Conservation (phyloP, 495 filamentous ascomycete genomes). For the Pseudevernia furfuracea region DNA sequence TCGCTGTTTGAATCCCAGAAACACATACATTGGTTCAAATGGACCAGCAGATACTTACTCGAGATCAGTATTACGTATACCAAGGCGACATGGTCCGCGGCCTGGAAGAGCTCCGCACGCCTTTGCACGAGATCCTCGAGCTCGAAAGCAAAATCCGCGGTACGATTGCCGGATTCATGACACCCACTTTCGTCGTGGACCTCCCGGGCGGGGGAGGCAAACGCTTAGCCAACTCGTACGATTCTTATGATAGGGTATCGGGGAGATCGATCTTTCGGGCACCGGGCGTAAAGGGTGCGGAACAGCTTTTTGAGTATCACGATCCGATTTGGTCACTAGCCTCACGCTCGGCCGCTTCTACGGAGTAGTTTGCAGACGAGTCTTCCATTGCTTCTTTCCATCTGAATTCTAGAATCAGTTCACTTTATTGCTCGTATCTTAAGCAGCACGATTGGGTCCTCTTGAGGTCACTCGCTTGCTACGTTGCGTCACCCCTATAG, state of each 20-base stretch:
- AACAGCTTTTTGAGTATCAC: slow-evolving; percentile 48
- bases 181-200: slow-evolving; percentile 53
- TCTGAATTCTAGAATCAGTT: too few relatives aligned
- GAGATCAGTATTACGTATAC: slow-evolving; percentile 48
- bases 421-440: too few relatives aligned
- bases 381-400: too few relatives aligned
- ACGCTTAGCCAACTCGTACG: slow-evolving; percentile 43
- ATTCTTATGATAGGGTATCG: slow-evolving; percentile 42
- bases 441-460: too few relatives aligned
- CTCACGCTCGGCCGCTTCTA: too few relatives aligned
- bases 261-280: slow-evolving; percentile 48
- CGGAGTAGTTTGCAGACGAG: too few relatives aligned
- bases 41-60: neutral
- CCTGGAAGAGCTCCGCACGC: slow-evolving; percentile 54
- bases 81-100: slow-evolving; percentile 51
- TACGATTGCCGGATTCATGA: slow-evolving; percentile 52
- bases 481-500: too few relatives aligned
- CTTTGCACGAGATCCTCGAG: slow-evolving; percentile 47
- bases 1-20: neutral
- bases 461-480: too few relatives aligned
- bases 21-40: too few relatives aligned
- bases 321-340: slow-evolving; percentile 39
- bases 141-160: slow-evolving; percentile 48
- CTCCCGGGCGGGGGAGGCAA: slow-evolving; percentile 55
- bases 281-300: slow-evolving; percentile 42